Evolutionary conservation across 345 rosid species (phyloP), one percentile per base, ranked within the genome.

Genomic region (Excoecaria cochinchinensis): DNA sequence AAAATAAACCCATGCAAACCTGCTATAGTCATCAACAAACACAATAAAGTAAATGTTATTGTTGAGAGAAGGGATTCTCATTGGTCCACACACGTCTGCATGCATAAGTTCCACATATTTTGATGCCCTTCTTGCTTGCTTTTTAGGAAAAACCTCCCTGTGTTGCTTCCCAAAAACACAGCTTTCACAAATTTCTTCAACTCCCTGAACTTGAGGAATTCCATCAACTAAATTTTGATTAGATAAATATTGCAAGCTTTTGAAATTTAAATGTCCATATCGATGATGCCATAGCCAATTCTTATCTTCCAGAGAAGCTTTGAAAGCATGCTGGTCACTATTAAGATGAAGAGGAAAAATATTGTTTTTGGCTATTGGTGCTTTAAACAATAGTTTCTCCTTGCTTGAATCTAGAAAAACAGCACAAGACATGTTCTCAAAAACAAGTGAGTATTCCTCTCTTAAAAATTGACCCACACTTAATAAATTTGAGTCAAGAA

Each of bases 221-320:
- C 31, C 31, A 31, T 31, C 31, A 31, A 31, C 31, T 31, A 31
- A 31, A 31, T 31, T 31, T 31, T 31, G 31, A 31, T 31, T 31
- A 31, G 69, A 39, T 15, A 66, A 66, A 66, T 10, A 40, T 6
- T 42, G 39, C 48, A 15, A 66, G 40, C 70, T 66, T 38, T 22
- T 66, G 38, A 66, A 40, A 39, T 66, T 42, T 31, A 66, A n/a
- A 39, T 66, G 70, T 8, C 70, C 70, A 66, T 40, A 66, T 24
- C 6, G 11, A 19, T 38, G 51, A 6, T 66, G 48, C 70, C 31
- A 44, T 8, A 66, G 0, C 48, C 8, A 47, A 47, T 47, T 47
- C 0, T 42, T 66, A 8, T 66, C 6, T 19, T 66, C 24, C 16
- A 66, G 17, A 66, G 69, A 44, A 6, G 11, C 31, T 6, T 19